A percentile compares a stretch with the other conserved stretches of the same genome.
Evolutionary conservation across 331 rosid species (phyloP).

Genomic region (Rosa hybrid): DNA sequence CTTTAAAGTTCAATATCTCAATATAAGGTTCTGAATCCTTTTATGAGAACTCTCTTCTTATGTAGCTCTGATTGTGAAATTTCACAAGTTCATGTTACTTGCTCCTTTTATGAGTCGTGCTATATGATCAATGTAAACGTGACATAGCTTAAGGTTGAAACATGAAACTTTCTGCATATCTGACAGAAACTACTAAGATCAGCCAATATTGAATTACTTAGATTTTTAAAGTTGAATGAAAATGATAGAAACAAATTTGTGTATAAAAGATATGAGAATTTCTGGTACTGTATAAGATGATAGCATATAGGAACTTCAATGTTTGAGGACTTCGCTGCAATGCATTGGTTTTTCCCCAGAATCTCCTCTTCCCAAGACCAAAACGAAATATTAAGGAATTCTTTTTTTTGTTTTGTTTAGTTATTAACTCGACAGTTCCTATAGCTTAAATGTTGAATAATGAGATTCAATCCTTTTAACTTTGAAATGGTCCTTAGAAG

Average conservation of each 20-base stretch:
- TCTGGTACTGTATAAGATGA: neutral
- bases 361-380: neutral
- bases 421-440: neutral
- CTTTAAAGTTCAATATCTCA: slow-evolving; percentile 45
- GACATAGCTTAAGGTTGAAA: slow-evolving; percentile 10
- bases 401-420: neutral
- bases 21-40: slow-evolving; percentile 49
- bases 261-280: neutral
- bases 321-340: neutral
- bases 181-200: neutral
- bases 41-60: slow-evolving; percentile 48
- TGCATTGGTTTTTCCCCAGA: neutral
- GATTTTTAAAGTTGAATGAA: neutral
- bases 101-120: slow-evolving; percentile 43
- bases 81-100: slow-evolving; percentile 45
- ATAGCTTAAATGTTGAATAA: neutral
- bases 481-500: neutral
- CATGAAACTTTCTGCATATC: neutral
- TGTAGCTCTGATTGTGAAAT: slow-evolving; percentile 56
- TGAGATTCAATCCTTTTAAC: neutral
- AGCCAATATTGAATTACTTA: neutral
- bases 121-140: slow-evolving; percentile 8
- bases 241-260: neutral
- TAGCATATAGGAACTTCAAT: neutral
- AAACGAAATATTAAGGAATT: neutral